These are phyloP conservation scores for Didymella glomerata DNA, from an alignment of 2,329 filamentous ascomycete species.

Conservation along the genomic window DNA sequence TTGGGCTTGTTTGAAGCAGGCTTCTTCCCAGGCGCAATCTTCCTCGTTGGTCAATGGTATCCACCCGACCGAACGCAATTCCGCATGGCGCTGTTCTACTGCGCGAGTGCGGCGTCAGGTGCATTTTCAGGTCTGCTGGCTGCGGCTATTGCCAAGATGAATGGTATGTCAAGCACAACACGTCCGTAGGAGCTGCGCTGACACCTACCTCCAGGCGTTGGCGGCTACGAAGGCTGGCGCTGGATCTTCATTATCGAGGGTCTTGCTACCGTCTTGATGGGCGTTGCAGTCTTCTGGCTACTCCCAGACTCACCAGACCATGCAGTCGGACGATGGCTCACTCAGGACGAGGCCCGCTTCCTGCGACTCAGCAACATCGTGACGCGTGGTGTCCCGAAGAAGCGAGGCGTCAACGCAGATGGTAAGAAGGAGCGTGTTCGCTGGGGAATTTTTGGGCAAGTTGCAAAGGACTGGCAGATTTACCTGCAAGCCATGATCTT, in stretches of 20 bases:
- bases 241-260: constrained; percentile 37
- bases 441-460: constrained; percentile 42
- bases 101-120: constrained; percentile 62
- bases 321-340: constrained; percentile 38
- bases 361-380: constrained; percentile 22
- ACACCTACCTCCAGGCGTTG: constrained; percentile 49
- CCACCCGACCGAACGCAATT: constrained; percentile 62
- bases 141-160: constrained; percentile 64
- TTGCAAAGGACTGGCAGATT: constrained; percentile 61
- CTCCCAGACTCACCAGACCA: constrained; percentile 32
- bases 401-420: constrained; percentile 23
- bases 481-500: constrained; percentile 55
- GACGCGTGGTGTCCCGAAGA: constrained; percentile 25
- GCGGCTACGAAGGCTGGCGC: constrained; percentile 44
- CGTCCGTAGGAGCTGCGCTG: too few relatives aligned
- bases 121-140: constrained; percentile 67
- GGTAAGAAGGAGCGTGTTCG: constrained; percentile 26
- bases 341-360: constrained; percentile 28
- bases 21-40: constrained; percentile 46
- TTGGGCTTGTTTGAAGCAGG: constrained; percentile 37
- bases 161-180: constrained; percentile 49
- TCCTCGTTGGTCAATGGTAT: constrained; percentile 67
- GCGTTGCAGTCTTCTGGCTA: constrained; percentile 21
- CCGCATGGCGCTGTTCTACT: constrained; percentile 65
- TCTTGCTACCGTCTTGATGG: constrained; percentile 21